phyloP scores from a whole-genome alignment of 805 yeast species.

The Lachancea nothofagi region DNA sequence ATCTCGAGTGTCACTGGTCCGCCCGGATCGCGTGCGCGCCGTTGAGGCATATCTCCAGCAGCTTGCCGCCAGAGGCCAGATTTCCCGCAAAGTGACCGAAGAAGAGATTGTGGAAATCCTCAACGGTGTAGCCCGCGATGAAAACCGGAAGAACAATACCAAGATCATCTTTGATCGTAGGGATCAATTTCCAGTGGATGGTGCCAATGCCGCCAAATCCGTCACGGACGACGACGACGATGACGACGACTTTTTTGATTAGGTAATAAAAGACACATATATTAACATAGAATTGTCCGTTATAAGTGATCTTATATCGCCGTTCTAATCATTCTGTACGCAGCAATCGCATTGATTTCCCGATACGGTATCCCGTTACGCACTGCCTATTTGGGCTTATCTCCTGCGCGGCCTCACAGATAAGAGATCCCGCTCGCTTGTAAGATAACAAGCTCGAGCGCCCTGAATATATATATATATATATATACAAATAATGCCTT shows the following conservation, averaged over 20 bases:
- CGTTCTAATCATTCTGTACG: too few species aligned
- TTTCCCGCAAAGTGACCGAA: constrained; percentile 66
- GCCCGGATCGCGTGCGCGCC: constrained; percentile 84
- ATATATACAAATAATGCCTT: neutral
- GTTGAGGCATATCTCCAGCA: constrained; percentile 77
- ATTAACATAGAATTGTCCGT: too few species aligned
- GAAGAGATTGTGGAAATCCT: constrained; percentile 76
- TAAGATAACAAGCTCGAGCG: too few species aligned
- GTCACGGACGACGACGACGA: constrained; percentile 36
- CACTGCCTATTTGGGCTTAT: neutral
- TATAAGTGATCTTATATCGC: too few species aligned
- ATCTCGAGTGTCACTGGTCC: constrained; percentile 78
- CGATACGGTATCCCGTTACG: neutral
- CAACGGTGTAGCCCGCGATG: constrained; percentile 75
- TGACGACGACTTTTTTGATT: constrained; percentile 44
- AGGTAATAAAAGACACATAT: too few species aligned
- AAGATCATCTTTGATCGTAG: constrained; percentile 61
- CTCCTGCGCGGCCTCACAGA: neutral
- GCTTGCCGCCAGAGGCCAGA: constrained; percentile 70
- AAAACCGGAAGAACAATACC: constrained; percentile 54
- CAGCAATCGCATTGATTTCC: too few species aligned
- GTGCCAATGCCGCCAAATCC: constrained; percentile 16
- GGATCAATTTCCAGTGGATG: constrained; percentile 37
- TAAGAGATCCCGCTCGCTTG: neutral
- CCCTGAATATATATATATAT: too few species aligned